These are phyloP conservation scores for Suhomyces bribrorum DNA, from an alignment of 1,139 yeast species.

Conservation along the genomic window DNA sequence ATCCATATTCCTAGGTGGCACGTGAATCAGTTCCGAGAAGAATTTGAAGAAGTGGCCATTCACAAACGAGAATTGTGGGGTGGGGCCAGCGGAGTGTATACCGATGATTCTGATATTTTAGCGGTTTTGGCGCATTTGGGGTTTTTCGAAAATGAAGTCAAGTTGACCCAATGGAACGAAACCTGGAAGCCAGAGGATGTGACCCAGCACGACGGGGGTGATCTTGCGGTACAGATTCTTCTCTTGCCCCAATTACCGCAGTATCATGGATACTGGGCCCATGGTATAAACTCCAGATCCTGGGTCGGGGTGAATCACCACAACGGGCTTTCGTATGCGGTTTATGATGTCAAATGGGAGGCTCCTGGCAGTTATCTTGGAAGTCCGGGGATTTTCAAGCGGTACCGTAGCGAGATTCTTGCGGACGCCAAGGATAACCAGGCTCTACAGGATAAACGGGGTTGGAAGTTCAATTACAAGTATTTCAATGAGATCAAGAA, in stretches of 20 bases:
- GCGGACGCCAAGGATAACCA: constrained; percentile 27
- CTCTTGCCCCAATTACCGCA: constrained; percentile 65
- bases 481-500: constrained; percentile 29
- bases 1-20: constrained; percentile 59
- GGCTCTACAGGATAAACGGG: constrained; percentile 20
- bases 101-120: constrained; percentile 89
- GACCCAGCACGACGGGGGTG: constrained; percentile 32
- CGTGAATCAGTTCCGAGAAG: constrained; percentile 29
- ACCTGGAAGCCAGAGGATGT: constrained; percentile 32
- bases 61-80: constrained; percentile 79
- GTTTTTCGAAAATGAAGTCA: constrained; percentile 39
- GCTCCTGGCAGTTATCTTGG: constrained; percentile 31
- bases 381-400: constrained; percentile 33
- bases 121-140: constrained; percentile 77
- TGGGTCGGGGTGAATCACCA: constrained; percentile 61
- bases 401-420: constrained; percentile 29
- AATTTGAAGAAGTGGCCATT: constrained; percentile 36
- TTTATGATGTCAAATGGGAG: constrained; percentile 59
- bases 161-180: constrained; percentile 39
- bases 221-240: constrained; percentile 68
- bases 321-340: constrained; percentile 66
- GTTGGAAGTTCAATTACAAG: constrained; percentile 37
- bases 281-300: constrained; percentile 71
- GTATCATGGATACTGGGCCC: constrained; percentile 64
- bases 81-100: constrained; percentile 71